These are phyloP conservation scores for Coniochaeta hoffmannii DNA, from an alignment of 2,329 filamentous ascomycete species.

Conservation along the genomic window DNA sequence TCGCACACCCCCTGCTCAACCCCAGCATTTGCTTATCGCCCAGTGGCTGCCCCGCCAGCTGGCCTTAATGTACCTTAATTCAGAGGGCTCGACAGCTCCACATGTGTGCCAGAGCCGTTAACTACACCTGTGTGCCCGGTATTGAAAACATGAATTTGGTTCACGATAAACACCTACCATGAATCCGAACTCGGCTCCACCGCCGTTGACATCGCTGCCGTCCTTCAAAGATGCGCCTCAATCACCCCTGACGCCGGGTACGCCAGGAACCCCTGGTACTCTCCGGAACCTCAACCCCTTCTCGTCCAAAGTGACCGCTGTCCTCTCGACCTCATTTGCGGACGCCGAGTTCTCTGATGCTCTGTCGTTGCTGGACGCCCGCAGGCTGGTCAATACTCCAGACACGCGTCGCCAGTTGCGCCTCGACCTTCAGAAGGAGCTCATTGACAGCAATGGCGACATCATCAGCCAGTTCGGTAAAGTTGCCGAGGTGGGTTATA, in stretches of 20 bases:
- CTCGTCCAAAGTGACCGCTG: conserved; percentile 71
- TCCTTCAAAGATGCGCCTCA: conserved; percentile 12
- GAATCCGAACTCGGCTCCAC: not conserved
- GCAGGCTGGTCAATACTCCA: conserved; percentile 63
- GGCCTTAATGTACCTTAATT: not conserved
- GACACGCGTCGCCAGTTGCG: conserved; percentile 74
- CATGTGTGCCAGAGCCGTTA: not conserved
- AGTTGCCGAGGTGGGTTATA: conserved; percentile 73
- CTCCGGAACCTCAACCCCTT: conserved; percentile 54
- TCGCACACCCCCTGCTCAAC: not conserved
- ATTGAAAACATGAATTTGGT: not conserved
- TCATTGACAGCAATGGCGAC: conserved; percentile 85
- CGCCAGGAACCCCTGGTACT: conserved; percentile 19
- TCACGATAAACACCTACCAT: not conserved
- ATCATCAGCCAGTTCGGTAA: conserved; percentile 83
- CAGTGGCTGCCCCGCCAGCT: not conserved
- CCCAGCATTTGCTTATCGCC: not conserved
- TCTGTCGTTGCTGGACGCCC: conserved; percentile 67
- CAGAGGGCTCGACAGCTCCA: not conserved
- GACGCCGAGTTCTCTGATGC: conserved; percentile 88
- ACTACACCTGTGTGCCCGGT: not conserved
- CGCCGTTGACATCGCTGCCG: not conserved
- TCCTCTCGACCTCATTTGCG: conserved; percentile 86
- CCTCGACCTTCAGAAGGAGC: conserved; percentile 80
- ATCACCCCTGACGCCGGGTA: conserved; percentile 23